These are phyloP conservation scores for Limonium bicolor DNA, from an alignment of 148 eudicot genomes.

Conservation along the genomic window DNA sequence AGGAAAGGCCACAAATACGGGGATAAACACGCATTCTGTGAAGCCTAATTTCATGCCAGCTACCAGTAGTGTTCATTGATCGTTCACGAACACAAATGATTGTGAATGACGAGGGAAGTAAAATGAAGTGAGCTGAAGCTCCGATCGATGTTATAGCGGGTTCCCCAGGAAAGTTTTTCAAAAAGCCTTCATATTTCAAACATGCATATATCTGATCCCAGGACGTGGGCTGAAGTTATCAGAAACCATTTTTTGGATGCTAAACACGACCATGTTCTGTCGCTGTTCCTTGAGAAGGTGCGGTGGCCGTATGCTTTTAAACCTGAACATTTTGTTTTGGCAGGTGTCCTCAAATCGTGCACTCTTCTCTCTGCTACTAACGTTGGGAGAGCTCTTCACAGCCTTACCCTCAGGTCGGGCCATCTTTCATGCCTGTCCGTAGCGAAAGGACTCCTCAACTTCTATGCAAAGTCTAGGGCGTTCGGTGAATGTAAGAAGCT, in stretches of 20 bases:
- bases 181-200: too few species aligned
- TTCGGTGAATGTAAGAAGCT: constrained; percentile 37
- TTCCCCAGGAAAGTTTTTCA: too few species aligned
- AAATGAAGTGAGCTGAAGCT: too few species aligned
- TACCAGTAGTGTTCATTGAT: not conserved
- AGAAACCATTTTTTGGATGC: constrained; percentile 14
- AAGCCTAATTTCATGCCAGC: not conserved
- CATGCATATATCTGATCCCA: constrained; percentile 8
- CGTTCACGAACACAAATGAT: not conserved
- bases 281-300: constrained; percentile 12
- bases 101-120: too few species aligned
- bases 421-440: constrained; percentile 38
- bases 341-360: constrained; percentile 43
- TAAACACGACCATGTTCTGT: constrained; percentile 10
- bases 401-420: constrained; percentile 40
- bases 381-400: constrained; percentile 44
- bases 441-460: constrained; percentile 55
- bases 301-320: constrained; percentile 16
- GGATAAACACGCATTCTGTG: not conserved
- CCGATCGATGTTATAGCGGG: too few species aligned
- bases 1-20: not conserved
- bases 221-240: constrained; percentile 19
- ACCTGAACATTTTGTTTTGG: constrained; percentile 28
- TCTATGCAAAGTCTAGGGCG: constrained; percentile 47
- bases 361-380: constrained; percentile 19